These are phyloP conservation scores for Dissoconium aciculare DNA, from an alignment of 2,329 filamentous ascomycete species.

Conservation along the genomic window DNA sequence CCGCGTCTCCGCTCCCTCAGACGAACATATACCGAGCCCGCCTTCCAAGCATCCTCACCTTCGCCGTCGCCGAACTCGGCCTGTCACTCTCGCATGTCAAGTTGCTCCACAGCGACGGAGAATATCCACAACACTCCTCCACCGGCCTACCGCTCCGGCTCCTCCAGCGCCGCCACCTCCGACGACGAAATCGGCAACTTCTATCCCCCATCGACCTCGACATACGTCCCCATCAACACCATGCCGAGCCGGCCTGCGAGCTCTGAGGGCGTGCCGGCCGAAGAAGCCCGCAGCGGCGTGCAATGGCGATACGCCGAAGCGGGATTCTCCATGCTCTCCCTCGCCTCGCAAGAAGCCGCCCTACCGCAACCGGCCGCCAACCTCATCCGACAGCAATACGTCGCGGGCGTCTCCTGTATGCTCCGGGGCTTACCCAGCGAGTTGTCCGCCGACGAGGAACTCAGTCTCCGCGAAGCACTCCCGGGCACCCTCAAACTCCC, in stretches of 20 bases:
- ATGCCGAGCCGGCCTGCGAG: slow-evolving; percentile 11
- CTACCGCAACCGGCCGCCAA: slow-evolving; percentile 17
- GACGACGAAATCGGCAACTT: slow-evolving; percentile 4
- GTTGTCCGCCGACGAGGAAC: slow-evolving; percentile 40
- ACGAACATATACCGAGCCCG: slow-evolving; percentile 14
- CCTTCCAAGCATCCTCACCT: slow-evolving; percentile 2
- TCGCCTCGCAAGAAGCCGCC: slow-evolving; percentile 33
- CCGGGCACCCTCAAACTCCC: slow-evolving; percentile 21
- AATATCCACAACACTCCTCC: slow-evolving; percentile 24
- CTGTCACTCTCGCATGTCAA: slow-evolving; percentile 1
- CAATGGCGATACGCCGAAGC: slow-evolving; percentile 39
- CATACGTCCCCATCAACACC: slow-evolving; percentile 5
- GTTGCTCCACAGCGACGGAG: slow-evolving; percentile 10
- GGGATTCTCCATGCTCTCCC: slow-evolving; percentile 34
- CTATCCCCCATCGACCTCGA: slow-evolving; percentile 5
- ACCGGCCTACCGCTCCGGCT: slow-evolving; percentile 16
- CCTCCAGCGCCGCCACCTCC: slow-evolving; percentile 2
- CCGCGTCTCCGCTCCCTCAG: slow-evolving; percentile 22
- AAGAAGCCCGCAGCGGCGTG: slow-evolving; percentile 24
- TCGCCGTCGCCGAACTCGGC: slow-evolving; percentile 3
- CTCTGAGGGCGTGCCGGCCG: slow-evolving; percentile 10
- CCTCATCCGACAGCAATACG: slow-evolving; percentile 48
- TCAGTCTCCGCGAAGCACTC: slow-evolving; percentile 38
- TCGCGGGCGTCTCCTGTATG: slow-evolving; percentile 49
- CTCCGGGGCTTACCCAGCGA: slow-evolving; percentile 47